Evolutionary conservation across 306 rosid genomes (phyloP), one percentile per base, ranked within the genome.

Genomic region (Cicer cuneatum): DNA sequence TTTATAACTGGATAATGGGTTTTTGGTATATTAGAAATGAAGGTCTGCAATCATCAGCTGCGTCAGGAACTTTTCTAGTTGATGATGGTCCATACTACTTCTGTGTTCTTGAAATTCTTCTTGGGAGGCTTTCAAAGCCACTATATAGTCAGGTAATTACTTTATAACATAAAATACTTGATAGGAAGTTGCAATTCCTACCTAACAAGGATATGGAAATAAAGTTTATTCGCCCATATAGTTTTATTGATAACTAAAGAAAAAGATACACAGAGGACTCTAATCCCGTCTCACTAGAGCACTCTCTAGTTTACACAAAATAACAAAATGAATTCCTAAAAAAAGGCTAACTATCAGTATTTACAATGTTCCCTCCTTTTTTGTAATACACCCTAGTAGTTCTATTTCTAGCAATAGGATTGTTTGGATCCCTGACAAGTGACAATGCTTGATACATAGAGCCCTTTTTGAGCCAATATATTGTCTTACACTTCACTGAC

Each of bases 71-170:
- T 76, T 95, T 95, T 86, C 92, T 95, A 61, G 99, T 95, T 67
- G 95, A 95, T 69, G 96, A 94, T 73, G 93, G 98, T 78, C 99
- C 99, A 65, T 95, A 90, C 85, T 92, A 90, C 83, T 95, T 87
- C 79, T 95, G 99, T 78, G 78, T 95, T 89, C 92, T 95, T 83
- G 98, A 95, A 82, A 87, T 95, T 76, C 80, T 95, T 75, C 88
- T 95, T 78, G 99, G 97, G 72, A 86, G 99, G 88, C 99, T 95
- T 73, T 88, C 96, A 52, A 81, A 83, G 74, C 62, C 97, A 14
- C 75, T 95, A 47, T 95, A 86, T 81, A 81, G 83, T 80, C 99
- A 95, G 98, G 99, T 92, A 64, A 64, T 67, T 13, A 74, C 45
- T 66, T 48, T 66, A 69, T 74, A 49, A 76, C 80, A 69, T 74